A percentile compares a stretch with the other conserved stretches of the same genome.
These are phyloP conservation scores for Schoenoplectus tabernaemontani DNA, from an alignment of 202 grass and related monocot genomes.

Conservation along the genomic window DNA sequence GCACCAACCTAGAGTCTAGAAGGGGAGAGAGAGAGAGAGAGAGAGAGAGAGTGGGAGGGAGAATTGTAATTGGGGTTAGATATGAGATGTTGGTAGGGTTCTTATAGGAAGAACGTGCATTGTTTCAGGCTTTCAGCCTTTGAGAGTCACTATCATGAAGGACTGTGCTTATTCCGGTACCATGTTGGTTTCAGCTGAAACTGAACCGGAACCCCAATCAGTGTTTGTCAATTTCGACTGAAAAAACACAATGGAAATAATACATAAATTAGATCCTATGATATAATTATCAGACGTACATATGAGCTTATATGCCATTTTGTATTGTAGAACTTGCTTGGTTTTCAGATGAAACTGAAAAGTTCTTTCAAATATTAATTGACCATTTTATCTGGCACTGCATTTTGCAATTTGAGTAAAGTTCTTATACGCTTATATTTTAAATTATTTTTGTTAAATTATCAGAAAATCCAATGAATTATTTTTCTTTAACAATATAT, in stretches of 20 bases:
- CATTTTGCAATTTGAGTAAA: no score
- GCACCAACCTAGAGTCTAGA: not conserved
- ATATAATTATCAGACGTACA: not conserved
- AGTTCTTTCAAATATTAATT: no score
- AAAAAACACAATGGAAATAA: not conserved
- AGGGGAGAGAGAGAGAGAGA: no score
- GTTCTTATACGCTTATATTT: no score
- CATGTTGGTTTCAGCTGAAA: not conserved
- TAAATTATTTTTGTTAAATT: not conserved
- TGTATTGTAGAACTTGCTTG: no score
- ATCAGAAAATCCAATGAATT: not conserved
- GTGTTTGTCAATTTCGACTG: not conserved
- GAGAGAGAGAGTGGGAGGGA: no score
- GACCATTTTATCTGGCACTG: no score
- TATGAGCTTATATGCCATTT: not conserved
- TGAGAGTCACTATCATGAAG: not conserved
- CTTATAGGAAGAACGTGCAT: constrained; percentile 17
- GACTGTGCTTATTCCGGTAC: not conserved
- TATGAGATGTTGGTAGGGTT: constrained; percentile 11
- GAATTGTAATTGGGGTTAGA: not conserved
- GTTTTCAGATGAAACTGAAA: not conserved
- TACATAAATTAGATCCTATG: not conserved
- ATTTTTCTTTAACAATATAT: not conserved
- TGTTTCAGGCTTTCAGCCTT: not conserved
- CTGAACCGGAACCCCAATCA: not conserved